Evolutionary conservation across 2,329 filamentous ascomycete species (phyloP).

Genomic region (Bretziella fagacearum): DNA sequence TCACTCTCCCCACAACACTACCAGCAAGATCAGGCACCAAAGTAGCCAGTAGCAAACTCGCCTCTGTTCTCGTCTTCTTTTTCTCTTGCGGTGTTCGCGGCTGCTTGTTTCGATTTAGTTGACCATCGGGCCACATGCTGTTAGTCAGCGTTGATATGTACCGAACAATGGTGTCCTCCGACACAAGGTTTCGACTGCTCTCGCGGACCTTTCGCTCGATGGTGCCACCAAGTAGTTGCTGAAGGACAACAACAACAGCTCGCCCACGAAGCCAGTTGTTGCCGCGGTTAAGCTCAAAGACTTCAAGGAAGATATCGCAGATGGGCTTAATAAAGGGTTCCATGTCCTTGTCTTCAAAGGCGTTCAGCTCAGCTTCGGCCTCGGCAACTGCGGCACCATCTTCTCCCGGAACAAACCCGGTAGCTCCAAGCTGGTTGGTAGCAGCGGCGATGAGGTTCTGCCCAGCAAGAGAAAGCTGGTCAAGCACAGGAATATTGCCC

Average conservation of each 20-base stretch:
- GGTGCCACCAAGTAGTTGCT: slow-evolving; percentile 87
- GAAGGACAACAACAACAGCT: slow-evolving; percentile 87
- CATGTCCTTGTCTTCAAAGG: slow-evolving; percentile 75
- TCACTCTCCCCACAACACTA: slow-evolving; percentile 80
- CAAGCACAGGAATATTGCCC: slow-evolving; percentile 86
- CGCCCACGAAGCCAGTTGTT: slow-evolving; percentile 95
- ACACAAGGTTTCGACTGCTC: slow-evolving; percentile 52
- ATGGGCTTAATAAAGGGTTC: slow-evolving; percentile 98
- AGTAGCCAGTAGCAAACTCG: slow-evolving; percentile 73
- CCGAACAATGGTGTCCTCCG: slow-evolving; percentile 61
- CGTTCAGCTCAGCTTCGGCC: slow-evolving; percentile 83
- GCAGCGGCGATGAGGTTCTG: slow-evolving; percentile 77
- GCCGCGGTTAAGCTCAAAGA: slow-evolving; percentile 83
- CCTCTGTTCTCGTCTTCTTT: slow-evolving; percentile 66
- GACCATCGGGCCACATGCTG: slow-evolving; percentile 64
- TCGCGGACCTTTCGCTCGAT: slow-evolving; percentile 93
- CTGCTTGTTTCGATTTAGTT: slow-evolving; percentile 31
- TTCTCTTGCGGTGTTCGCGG: slow-evolving; percentile 56
- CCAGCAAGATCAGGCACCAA: slow-evolving; percentile 80
- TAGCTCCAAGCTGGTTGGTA: slow-evolving; percentile 41
- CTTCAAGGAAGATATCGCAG: slow-evolving; percentile 90
- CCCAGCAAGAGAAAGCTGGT: slow-evolving; percentile 81
- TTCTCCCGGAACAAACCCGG: slow-evolving; percentile 32
- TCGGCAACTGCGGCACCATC: slow-evolving; percentile 44
- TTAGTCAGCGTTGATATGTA: slow-evolving; percentile 61